Evolutionary conservation across 1,284 basidiomycete genomes (phyloP), one percentile per base, ranked within the genome.

Genomic region (Trametes pubescens): DNA sequence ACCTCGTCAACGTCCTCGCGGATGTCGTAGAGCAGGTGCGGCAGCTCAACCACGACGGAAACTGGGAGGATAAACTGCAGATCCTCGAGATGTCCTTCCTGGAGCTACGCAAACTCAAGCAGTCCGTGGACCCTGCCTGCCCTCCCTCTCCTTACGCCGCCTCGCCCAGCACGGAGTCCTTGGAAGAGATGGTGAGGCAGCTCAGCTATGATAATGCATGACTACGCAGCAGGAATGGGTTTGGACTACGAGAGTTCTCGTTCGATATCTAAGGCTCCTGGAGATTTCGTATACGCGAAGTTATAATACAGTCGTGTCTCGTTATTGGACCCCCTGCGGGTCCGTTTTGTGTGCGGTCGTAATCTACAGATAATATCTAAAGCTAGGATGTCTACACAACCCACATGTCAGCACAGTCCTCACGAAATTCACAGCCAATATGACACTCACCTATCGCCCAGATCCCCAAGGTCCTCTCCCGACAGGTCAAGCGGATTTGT

Each of bases 391-490:
- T 55, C 74, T 75, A 61, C 6, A 32, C 10, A 32, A 7, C 11
- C 1, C 1, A 53, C 5, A 2, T 13, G 14, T 62, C 52, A 53
- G 47, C 40, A 35, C 40, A 16, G 59, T 29, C 13, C 4, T 8
- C 26, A 29, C 13, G 24, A 1, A 14, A 2, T 53, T 16, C 5
- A 8, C n/a, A n/a, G 10, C 38, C 16, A 34, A 22, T 7, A 51
- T 8, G 5, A 72, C 10, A 13, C 75, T 47, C 58, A 75, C 75
- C 74, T 72, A 59, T 76, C 75, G 9, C 74, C 75, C 29, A 74
- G 56, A 40, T 74, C 73, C 0, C 75, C 75, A 11, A 76, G 63
- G 37, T 75, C 74, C 48, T 74, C 72, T 5, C 73, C 75, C n/a
- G 72, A 26, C 62, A 76, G 66, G 48, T 72, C 69, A 7, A 58